Percentiles rank a stretch among this genome's conserved stretches.
Evolutionary conservation across 2,329 filamentous ascomycete species (phyloP).

Genomic region (Corinectria fuckeliana): DNA sequence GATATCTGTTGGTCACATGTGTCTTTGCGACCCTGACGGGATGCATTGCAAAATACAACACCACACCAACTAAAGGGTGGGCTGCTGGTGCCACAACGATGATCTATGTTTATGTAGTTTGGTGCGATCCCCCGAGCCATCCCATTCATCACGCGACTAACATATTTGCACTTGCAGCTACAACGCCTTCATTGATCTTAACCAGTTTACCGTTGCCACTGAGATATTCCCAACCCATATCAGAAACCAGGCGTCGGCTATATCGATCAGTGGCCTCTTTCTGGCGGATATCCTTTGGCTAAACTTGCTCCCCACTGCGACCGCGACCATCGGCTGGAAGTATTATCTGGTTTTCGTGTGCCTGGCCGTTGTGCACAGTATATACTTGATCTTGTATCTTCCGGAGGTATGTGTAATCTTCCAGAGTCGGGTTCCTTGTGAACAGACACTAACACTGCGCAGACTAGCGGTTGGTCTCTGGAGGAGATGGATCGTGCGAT

Average conservation of each 20-base stretch:
- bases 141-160: not conserved
- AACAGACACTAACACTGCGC: not conserved
- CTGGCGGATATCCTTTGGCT: slow-evolving; percentile 9
- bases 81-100: slow-evolving; percentile 3
- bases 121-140: not conserved
- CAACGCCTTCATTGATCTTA: slow-evolving; percentile 8
- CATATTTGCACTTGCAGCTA: not conserved
- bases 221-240: slow-evolving; percentile 10
- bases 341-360: slow-evolving; percentile 7
- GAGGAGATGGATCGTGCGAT: slow-evolving; percentile 4
- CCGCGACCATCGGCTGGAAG: slow-evolving; percentile 4
- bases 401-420: not conserved
- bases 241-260: slow-evolving; percentile 3
- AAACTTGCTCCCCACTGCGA: slow-evolving; percentile 1
- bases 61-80: not conserved
- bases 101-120: slow-evolving; percentile 2
- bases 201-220: slow-evolving; percentile 4
- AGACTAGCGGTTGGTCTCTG: slow-evolving; percentile 1
- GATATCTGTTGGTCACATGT: not conserved
- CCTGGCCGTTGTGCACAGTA: not conserved
- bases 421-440: not conserved
- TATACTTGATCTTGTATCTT: slow-evolving; percentile 1
- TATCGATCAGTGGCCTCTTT: slow-evolving; percentile 7
- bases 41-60: slow-evolving; percentile 10
- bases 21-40: slow-evolving; percentile 2